phyloP scores from a whole-genome alignment of 169 alveolate species.

The Plasmodium berghei region DNA sequence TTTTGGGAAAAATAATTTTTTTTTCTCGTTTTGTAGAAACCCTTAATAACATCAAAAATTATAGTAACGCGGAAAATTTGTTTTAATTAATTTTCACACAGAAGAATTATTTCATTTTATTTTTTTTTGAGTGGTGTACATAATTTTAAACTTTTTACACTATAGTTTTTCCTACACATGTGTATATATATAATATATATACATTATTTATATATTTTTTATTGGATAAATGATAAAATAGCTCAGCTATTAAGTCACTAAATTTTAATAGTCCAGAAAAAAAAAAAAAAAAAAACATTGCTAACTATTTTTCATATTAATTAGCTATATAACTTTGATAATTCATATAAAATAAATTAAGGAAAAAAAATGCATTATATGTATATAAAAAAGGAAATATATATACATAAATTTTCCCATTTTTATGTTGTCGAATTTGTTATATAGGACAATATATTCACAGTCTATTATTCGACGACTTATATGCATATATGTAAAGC shows the following conservation, averaged over 20 bases:
- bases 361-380: no score
- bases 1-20: not conserved
- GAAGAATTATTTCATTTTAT: not conserved
- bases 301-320: no score
- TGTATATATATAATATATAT: conserved; percentile 3
- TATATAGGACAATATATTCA: no score
- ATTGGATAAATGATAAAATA: conserved; percentile 18
- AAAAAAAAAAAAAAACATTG: conserved; percentile 1
- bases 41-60: not conserved
- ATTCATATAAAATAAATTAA: no score
- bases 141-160: not conserved
- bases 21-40: not conserved
- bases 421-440: no score
- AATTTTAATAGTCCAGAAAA: conserved; percentile 27
- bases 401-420: no score
- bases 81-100: not conserved
- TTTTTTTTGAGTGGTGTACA: conserved; percentile 17
- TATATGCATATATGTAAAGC: no score
- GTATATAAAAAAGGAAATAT: no score
- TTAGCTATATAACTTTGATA: no score
- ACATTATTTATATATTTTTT: conserved; percentile 12
- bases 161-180: conserved; percentile 13
- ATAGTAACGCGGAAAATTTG: not conserved
- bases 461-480: no score
- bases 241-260: conserved; percentile 14